Evolutionary conservation across 352 stramenopile species (phyloP).

Genomic region (Pythium pyrilobum): DNA sequence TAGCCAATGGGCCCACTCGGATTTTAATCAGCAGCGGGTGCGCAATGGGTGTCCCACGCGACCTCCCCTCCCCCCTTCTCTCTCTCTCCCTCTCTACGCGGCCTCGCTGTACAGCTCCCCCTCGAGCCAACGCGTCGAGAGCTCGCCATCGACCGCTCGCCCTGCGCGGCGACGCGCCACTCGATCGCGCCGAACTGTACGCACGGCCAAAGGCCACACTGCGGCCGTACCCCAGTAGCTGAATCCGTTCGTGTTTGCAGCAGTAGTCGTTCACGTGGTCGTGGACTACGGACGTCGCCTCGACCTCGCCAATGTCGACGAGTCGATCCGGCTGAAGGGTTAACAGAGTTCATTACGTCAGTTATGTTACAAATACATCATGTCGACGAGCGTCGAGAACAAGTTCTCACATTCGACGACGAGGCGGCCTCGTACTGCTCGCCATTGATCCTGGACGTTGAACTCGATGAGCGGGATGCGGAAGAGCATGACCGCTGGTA

Average conservation of each 20-base stretch:
- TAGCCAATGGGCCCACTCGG: too few species aligned
- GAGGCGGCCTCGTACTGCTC: not conserved
- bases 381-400: slow-evolving; percentile 16
- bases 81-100: not conserved
- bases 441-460: not conserved
- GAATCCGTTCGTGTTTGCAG: slow-evolving; percentile 12
- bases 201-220: slow-evolving; percentile 17
- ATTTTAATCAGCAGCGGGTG: too few species aligned
- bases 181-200: slow-evolving; percentile 16
- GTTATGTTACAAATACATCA: slow-evolving; percentile 23
- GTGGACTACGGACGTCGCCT: slow-evolving; percentile 23
- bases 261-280: slow-evolving; percentile 26
- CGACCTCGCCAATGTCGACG: slow-evolving; percentile 19
- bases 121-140: not conserved
- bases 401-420: slow-evolving; percentile 6
- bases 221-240: slow-evolving; percentile 19
- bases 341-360: too few species aligned
- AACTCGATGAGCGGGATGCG: slow-evolving; percentile 13
- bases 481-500: slow-evolving; percentile 29
- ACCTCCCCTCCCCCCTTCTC: too few species aligned
- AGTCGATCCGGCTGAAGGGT: too few species aligned
- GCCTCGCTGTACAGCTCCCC: not conserved
- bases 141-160: slow-evolving; percentile 5
- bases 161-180: slow-evolving; percentile 1
- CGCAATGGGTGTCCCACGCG: too few species aligned